Base-by-base conservation (phyloP, 23 red algal species). In the Chondrus crispus region DNA sequence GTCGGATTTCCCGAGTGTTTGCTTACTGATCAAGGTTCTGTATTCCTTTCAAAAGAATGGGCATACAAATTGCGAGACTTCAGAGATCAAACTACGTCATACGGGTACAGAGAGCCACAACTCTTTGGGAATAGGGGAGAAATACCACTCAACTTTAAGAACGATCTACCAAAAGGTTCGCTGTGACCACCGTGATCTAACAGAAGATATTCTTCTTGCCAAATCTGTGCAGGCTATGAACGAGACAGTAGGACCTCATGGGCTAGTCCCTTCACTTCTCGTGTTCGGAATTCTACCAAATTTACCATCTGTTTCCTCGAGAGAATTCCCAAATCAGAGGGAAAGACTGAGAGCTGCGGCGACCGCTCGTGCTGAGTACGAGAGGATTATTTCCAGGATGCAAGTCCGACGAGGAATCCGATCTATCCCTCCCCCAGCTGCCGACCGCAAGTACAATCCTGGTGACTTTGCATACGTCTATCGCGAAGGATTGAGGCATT, bases 11-110 rank as follows among this genome's bases (percentile, higher is more conserved):
- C 78, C 16, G 78, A 54, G 52, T n/a, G 41, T 16, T 14, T 83
- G 32, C 78, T 58, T 29, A 83, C 78, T 7, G 78, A 83, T 29
- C 78, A 53, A 39, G 78, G 78, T 1, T 83, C 78, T 8, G 9
- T 53, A 11, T 83, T 83, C 52, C 11, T 45, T 11, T 58, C 48
- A 7, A 2, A 58, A 11, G 8, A 58, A 14, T 68, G 45, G 9
- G 51, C 24, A 58, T 60, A n/a, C 8, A 60, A 72, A 13, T 83
- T 83, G 78, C 46, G 33, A 62, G 41, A 20, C 29, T 8, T 20
- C 28, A 12, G 29, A 28, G 0, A 83, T 83, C 57, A 28, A 83
- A 16, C 32, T 62, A 60, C 52, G 48, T 20, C 46, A 83, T 29
- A 83, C 48, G 7, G 51, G 24, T 10, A 60, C 51, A 12, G 52